Conservation (phyloP, 139 green algal species). For the Choricystis sp. region DNA sequence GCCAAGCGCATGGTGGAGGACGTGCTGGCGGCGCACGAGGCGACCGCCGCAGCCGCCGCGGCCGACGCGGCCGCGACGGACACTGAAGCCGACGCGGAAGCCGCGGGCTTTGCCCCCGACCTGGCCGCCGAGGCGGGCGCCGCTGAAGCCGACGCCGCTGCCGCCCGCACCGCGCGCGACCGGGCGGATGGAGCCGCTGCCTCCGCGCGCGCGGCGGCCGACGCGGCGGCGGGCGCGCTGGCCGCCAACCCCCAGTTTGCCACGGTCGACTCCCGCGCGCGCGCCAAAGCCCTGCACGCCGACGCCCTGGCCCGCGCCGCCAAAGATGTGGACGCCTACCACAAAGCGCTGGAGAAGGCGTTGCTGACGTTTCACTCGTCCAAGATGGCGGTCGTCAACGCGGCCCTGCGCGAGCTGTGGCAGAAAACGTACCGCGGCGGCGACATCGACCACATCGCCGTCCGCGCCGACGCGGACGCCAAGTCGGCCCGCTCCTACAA, state of each 20-base stretch:
- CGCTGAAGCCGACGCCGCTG: too few species aligned
- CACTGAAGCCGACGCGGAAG: background rate
- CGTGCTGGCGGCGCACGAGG: too few species aligned
- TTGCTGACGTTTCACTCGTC: conserved; percentile 85
- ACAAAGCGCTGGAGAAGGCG: conserved; percentile 87
- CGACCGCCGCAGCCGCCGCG: too few species aligned
- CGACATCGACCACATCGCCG: conserved; percentile 92
- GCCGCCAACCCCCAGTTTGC: background rate
- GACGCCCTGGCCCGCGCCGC: conserved; percentile 17
- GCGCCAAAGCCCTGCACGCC: background rate
- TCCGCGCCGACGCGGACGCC: conserved; percentile 5
- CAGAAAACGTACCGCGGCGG: conserved; percentile 91
- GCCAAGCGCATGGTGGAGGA: too few species aligned
- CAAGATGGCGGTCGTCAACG: conserved; percentile 97
- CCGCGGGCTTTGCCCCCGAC: too few species aligned
- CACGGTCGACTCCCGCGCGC: background rate
- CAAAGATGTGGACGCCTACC: conserved; percentile 82
- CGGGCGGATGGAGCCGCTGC: too few species aligned
- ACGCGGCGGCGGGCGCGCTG: background rate
- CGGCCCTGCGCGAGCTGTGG: conserved; percentile 95
- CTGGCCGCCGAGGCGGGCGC: background rate
- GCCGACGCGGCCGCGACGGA: too few species aligned
- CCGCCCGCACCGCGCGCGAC: background rate
- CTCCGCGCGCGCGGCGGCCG: background rate
- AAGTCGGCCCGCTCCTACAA: conserved; percentile 62